phyloP scores from a whole-genome alignment of 2,329 filamentous ascomycete species.

The Monosporascus sp. region DNA sequence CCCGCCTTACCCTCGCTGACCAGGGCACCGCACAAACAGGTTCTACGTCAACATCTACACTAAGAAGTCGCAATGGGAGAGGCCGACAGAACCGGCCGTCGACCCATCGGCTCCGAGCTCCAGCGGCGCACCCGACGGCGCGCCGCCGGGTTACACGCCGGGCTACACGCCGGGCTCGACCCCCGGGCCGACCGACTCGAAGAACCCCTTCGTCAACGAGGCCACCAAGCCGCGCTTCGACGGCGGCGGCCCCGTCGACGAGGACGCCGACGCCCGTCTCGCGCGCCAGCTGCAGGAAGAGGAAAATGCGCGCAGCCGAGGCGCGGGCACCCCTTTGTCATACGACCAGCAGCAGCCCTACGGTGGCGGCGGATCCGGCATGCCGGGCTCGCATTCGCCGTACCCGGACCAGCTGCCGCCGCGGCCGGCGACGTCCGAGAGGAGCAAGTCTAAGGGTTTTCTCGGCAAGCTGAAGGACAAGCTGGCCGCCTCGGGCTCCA shows the following conservation, averaged over 20 bases:
- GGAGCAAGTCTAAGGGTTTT: conserved; percentile 39
- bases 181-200: conserved; percentile 46
- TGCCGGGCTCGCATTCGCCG: conserved; percentile 20
- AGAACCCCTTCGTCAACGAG: conserved; percentile 65
- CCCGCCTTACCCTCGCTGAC: not conserved
- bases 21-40: conserved; percentile 38
- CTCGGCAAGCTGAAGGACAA: conserved; percentile 30
- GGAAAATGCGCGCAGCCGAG: conserved; percentile 60
- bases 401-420: conserved; percentile 40
- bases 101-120: conserved; percentile 30
- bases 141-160: conserved; percentile 63
- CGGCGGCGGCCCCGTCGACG: conserved; percentile 25
- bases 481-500: conserved; percentile 22
- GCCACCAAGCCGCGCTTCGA: conserved; percentile 7
- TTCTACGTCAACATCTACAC: conserved; percentile 90
- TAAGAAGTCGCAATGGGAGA: conserved; percentile 87
- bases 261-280: conserved; percentile 39
- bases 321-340: conserved; percentile 18
- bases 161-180: conserved; percentile 51
- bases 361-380: conserved; percentile 11
- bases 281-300: conserved; percentile 78
- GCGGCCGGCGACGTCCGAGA: conserved; percentile 20
- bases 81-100: conserved; percentile 64
- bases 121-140: conserved; percentile 44
- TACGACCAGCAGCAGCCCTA: conserved; percentile 22